These are phyloP conservation scores for Schoenoplectus triqueter DNA, from an alignment of 202 grass and related monocot genomes.

Conservation along the genomic window DNA sequence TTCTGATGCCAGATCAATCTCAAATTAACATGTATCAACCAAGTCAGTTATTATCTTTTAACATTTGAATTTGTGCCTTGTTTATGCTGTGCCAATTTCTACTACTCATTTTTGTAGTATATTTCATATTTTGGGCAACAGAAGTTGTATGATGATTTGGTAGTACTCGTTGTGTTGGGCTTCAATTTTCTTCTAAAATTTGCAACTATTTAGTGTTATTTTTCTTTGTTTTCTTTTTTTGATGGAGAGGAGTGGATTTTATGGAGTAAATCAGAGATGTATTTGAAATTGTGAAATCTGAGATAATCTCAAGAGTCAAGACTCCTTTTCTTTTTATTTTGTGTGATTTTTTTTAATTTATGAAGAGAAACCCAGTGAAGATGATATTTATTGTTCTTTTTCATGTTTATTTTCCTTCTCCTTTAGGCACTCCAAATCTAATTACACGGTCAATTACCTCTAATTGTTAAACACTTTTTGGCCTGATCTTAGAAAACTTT, in stretches of 20 bases:
- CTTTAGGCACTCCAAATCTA: slow-evolving; percentile 19
- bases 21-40: slow-evolving; percentile 29
- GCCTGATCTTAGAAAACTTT: background rate
- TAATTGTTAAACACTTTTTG: slow-evolving; percentile 29
- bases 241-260: background rate
- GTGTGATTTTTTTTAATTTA: slow-evolving; percentile 14
- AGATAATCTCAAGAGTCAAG: slow-evolving; percentile 57
- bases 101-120: slow-evolving; percentile 19
- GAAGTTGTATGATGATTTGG: slow-evolving; percentile 23
- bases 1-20: slow-evolving; percentile 1
- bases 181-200: slow-evolving; percentile 40
- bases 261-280: slow-evolving; percentile 28
- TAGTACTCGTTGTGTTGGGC: slow-evolving; percentile 16
- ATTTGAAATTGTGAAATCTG: slow-evolving; percentile 35
- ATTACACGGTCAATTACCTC: background rate
- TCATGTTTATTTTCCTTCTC: slow-evolving; percentile 19
- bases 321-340: slow-evolving; percentile 15
- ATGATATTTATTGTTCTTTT: background rate
- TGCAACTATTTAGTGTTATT: slow-evolving; percentile 36
- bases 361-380: background rate
- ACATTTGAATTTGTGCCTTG: slow-evolving; percentile 24
- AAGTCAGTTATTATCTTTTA: slow-evolving; percentile 26
- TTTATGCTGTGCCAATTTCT: slow-evolving; percentile 27
- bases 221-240: slow-evolving; percentile 6
- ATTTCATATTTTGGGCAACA: slow-evolving; percentile 7